phyloP scores from a whole-genome alignment of 352 stramenopile species.

The Phytophthora crassamura region DNA sequence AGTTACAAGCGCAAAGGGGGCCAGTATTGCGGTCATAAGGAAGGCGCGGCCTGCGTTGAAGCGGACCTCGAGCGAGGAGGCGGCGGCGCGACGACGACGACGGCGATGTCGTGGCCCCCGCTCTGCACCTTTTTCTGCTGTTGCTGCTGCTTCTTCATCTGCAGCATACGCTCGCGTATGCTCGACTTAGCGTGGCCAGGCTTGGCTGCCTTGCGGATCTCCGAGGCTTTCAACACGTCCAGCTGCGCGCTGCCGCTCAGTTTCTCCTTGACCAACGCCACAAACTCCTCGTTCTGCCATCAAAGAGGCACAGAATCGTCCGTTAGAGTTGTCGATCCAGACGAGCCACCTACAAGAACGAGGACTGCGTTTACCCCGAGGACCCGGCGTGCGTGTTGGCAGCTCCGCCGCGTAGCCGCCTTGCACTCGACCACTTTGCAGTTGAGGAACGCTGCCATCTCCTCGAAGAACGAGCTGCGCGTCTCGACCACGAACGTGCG shows the following conservation, averaged over 20 bases:
- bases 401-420: constrained; percentile 49
- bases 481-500: constrained; percentile 51
- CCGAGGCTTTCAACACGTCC: constrained; percentile 70
- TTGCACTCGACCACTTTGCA: constrained; percentile 83
- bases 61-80: constrained; percentile 21
- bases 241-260: constrained; percentile 58
- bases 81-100: constrained; percentile 32
- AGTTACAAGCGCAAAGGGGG: constrained; percentile 30
- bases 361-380: constrained; percentile 50
- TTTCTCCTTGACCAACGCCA: constrained; percentile 61
- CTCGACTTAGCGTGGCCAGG: constrained; percentile 45
- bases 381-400: constrained; percentile 55
- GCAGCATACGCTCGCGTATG: constrained; percentile 63
- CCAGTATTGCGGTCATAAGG: constrained; percentile 39
- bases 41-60: constrained; percentile 22
- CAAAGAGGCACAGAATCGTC: neutral
- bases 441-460: constrained; percentile 65
- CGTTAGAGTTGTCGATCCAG: constrained; percentile 6
- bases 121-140: constrained; percentile 37
- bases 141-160: constrained; percentile 58
- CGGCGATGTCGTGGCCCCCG: constrained; percentile 35
- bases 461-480: constrained; percentile 54
- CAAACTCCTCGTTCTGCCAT: constrained; percentile 59
- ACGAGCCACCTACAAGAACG: neutral
- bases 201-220: constrained; percentile 48